Evolutionary conservation across 306 rosid genomes (phyloP).

Genomic region (Glycine latifolia): DNA sequence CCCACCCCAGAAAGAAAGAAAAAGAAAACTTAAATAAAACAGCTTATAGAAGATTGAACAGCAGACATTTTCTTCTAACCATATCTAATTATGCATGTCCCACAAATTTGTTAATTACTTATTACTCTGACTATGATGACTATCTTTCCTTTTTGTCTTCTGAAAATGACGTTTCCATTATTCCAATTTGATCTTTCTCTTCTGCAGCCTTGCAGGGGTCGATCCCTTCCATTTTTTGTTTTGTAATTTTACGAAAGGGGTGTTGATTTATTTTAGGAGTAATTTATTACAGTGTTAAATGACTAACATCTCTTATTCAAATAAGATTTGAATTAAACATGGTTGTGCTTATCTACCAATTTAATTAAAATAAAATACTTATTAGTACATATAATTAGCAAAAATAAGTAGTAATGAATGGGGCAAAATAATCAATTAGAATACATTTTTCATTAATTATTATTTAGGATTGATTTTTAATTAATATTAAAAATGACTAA

Average conservation of each 20-base stretch:
- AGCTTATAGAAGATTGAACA: too few relatives aligned
- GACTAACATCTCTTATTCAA: background rate
- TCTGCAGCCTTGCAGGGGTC: background rate
- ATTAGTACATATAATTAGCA: background rate
- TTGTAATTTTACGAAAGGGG: background rate
- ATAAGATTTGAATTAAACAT: background rate
- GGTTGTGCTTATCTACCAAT: background rate
- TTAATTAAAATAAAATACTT: background rate
- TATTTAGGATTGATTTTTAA: too few relatives aligned
- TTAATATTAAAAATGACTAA: too few relatives aligned
- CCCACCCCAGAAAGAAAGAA: too few relatives aligned
- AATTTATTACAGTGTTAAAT: too few relatives aligned
- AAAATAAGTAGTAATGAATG: too few relatives aligned
- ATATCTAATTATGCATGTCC: too few relatives aligned
- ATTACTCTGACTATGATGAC: background rate
- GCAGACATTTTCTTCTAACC: too few relatives aligned
- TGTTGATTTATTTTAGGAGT: too few relatives aligned
- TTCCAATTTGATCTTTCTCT: background rate
- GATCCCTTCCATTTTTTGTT: background rate
- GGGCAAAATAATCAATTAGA: too few relatives aligned
- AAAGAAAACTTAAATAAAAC: too few relatives aligned
- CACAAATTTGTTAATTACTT: background rate
- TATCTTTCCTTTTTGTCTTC: background rate
- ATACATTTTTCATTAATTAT: too few relatives aligned
- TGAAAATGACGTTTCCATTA: constrained; percentile 14